A percentile compares a stretch with the other conserved stretches of the same genome.
These are phyloP conservation scores for Melaleuca quinquenervia DNA, from an alignment of 345 rosid species.

Conservation along the genomic window DNA sequence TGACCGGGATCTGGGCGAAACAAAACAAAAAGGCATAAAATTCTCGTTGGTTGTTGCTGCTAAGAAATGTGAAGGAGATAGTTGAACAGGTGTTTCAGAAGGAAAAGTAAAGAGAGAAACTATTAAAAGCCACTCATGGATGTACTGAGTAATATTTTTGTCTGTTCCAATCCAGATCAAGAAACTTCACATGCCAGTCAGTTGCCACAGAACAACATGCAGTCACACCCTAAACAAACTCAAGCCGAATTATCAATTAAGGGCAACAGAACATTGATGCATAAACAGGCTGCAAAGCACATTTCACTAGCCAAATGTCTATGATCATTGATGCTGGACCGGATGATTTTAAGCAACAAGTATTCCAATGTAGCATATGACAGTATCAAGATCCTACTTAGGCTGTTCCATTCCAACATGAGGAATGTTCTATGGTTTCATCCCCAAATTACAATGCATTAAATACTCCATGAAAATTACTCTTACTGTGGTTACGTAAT, in stretches of 20 bases:
- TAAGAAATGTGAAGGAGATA: not conserved
- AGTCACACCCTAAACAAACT: not conserved
- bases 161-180: not conserved
- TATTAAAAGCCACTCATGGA: not conserved
- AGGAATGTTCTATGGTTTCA: not conserved
- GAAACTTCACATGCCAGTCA: not conserved
- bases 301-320: not conserved
- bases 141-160: not conserved
- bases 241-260: not conserved
- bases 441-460: not conserved
- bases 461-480: not conserved
- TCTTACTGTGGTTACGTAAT: not conserved
- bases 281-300: not conserved
- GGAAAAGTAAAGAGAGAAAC: not conserved
- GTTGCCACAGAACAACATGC: not conserved
- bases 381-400: not conserved
- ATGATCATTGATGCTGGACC: not conserved
- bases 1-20: conserved; percentile 60
- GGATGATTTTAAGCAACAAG: not conserved
- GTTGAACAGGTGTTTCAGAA: not conserved
- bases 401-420: not conserved
- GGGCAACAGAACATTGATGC: not conserved
- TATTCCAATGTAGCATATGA: not conserved
- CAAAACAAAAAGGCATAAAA: not conserved
- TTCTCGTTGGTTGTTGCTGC: not conserved